A percentile compares a stretch with the other conserved stretches of the same genome.
Evolutionary conservation across 306 rosid genomes (phyloP).

Genomic region (Prunus mongolica): DNA sequence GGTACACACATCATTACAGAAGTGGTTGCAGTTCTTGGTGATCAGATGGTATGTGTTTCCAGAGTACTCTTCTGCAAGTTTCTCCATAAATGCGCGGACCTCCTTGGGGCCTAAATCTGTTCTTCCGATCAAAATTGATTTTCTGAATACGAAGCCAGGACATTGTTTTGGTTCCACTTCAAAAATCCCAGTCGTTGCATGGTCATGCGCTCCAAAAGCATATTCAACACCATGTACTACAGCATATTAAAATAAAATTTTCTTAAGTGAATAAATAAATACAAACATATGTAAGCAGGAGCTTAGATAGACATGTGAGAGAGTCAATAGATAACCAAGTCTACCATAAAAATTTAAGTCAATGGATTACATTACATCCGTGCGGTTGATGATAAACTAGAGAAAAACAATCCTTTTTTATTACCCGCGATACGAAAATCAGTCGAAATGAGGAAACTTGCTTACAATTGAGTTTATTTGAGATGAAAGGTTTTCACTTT

Average conservation of each 20-base stretch:
- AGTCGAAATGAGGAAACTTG: neutral
- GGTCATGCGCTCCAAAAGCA: slow-evolving; percentile 96
- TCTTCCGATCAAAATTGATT: slow-evolving; percentile 70
- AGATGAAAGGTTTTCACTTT: neutral
- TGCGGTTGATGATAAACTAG: too few species aligned
- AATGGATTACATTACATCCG: too few species aligned
- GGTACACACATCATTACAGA: slow-evolving; percentile 68
- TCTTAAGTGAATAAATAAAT: neutral
- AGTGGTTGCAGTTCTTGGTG: slow-evolving; percentile 91
- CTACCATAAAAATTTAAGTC: neutral
- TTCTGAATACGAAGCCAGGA: slow-evolving; percentile 92
- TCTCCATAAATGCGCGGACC: slow-evolving; percentile 72
- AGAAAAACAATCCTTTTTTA: neutral
- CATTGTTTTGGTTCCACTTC: slow-evolving; percentile 86
- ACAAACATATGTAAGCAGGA: neutral
- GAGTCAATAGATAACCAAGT: neutral
- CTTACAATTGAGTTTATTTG: neutral
- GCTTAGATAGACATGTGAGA: neutral
- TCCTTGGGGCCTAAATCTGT: slow-evolving; percentile 68
- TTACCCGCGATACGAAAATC: neutral
- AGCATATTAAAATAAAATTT: neutral
- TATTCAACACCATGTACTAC: slow-evolving; percentile 86
- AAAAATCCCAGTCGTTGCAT: slow-evolving; percentile 71
- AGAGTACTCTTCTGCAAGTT: slow-evolving; percentile 63
- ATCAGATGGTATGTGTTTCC: slow-evolving; percentile 89